Conservation (phyloP, 495 filamentous ascomycete species). For the Hypoxylon fragiforme region DNA sequence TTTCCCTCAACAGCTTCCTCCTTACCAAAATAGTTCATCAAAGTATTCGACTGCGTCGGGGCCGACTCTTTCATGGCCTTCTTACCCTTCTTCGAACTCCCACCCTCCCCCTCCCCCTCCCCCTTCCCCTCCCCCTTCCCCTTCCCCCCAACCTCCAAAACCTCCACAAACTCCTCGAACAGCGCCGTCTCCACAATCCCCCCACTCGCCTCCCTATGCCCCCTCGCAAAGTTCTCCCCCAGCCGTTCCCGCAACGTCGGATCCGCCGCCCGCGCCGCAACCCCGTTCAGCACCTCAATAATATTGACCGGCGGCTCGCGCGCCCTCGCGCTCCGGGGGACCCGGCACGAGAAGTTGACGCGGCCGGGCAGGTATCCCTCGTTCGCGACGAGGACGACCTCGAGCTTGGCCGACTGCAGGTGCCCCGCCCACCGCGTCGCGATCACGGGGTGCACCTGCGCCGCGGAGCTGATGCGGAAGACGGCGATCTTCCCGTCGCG, state of each 20-base stretch:
- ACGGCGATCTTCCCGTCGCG: slow-evolving; percentile 60
- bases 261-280: slow-evolving; percentile 45
- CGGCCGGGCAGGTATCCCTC: slow-evolving; percentile 57
- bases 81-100: slow-evolving; percentile 37
- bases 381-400: slow-evolving; percentile 62
- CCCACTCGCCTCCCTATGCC: slow-evolving; percentile 62
- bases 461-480: slow-evolving; percentile 54
- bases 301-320: slow-evolving; percentile 57
- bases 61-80: slow-evolving; percentile 37
- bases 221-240: slow-evolving; percentile 59
- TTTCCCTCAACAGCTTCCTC: slow-evolving; percentile 7
- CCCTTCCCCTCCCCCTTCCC: slow-evolving; percentile 47
- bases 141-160: slow-evolving; percentile 58
- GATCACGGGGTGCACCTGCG: slow-evolving; percentile 63
- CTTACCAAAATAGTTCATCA: slow-evolving; percentile 52
- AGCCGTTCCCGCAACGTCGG: slow-evolving; percentile 50
- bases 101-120: slow-evolving; percentile 48
- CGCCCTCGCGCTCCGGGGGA: slow-evolving; percentile 49
- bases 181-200: slow-evolving; percentile 55
- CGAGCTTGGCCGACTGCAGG: slow-evolving; percentile 53
- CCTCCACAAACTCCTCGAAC: slow-evolving; percentile 60
- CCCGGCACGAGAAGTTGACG: slow-evolving; percentile 63
- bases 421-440: slow-evolving; percentile 61
- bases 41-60: slow-evolving; percentile 49
- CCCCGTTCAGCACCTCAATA: slow-evolving; percentile 51